Conservation (phyloP, 2,329 filamentous ascomycete species). For the Biscogniauxia sp. region DNA sequence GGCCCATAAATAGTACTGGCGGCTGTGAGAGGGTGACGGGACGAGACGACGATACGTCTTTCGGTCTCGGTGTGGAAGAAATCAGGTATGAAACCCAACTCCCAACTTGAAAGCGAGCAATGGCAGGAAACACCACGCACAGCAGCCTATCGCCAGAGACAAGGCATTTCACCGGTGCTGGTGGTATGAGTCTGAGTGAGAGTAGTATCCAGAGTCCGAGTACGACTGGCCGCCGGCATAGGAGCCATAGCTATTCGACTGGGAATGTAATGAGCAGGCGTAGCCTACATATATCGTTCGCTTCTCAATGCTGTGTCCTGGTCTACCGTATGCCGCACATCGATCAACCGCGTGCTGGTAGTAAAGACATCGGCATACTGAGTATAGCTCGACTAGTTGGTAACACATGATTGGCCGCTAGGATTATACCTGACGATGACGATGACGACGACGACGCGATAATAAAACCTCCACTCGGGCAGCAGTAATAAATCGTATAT, state of each 20-base stretch:
- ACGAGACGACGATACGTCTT: constrained; percentile 22
- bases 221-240: constrained; percentile 42
- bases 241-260: constrained; percentile 36
- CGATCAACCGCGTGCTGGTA: constrained; percentile 84
- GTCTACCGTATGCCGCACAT: constrained; percentile 71
- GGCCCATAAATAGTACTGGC: constrained; percentile 46
- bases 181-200: constrained; percentile 42
- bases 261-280: constrained; percentile 61
- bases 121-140: constrained; percentile 39
- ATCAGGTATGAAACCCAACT: constrained; percentile 50
- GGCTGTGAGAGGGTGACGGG: constrained; percentile 47
- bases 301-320: constrained; percentile 69
- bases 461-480: background rate
- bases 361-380: constrained; percentile 84
- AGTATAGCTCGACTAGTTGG: constrained; percentile 80
- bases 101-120: constrained; percentile 43
- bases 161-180: constrained; percentile 51
- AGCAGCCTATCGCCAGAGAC: constrained; percentile 51
- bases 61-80: constrained; percentile 40
- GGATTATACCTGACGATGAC: constrained; percentile 12
- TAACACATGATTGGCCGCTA: constrained; percentile 69
- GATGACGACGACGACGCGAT: background rate
- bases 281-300: constrained; percentile 82
- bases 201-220: constrained; percentile 56
- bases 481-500: background rate